Conservation (phyloP, 2,329 filamentous ascomycete species). For the Penicillium sp. region DNA sequence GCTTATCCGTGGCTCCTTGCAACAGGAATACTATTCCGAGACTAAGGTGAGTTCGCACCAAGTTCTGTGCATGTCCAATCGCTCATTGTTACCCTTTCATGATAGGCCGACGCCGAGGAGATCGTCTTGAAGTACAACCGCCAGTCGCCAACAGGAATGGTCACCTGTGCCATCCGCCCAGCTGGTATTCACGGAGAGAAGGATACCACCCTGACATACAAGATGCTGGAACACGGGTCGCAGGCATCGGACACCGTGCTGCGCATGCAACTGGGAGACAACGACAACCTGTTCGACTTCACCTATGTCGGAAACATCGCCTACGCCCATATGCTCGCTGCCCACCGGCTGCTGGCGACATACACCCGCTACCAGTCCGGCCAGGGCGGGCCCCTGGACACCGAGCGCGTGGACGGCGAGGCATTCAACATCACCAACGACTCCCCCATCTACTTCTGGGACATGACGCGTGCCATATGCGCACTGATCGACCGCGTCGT, state of each 20-base stretch:
- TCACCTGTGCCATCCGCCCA: constrained; percentile 78
- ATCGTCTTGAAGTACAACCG: constrained; percentile 76
- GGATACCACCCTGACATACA: constrained; percentile 72
- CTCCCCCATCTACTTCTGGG: constrained; percentile 85
- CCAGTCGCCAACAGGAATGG: constrained; percentile 55
- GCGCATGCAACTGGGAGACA: constrained; percentile 75
- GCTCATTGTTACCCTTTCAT: constrained; percentile 19
- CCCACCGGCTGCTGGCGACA: constrained; percentile 66
- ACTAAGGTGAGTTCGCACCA: constrained; percentile 64
- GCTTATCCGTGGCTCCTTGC: constrained; percentile 65
- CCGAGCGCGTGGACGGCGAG: constrained; percentile 77
- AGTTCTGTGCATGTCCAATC: not conserved
- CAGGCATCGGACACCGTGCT: constrained; percentile 59
- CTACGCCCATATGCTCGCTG: constrained; percentile 79
- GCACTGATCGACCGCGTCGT: constrained; percentile 47
- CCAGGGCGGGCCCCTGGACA: constrained; percentile 62
- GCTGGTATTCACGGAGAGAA: constrained; percentile 89
- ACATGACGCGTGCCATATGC: constrained; percentile 79
- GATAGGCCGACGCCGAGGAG: constrained; percentile 72
- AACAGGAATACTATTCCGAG: constrained; percentile 81
- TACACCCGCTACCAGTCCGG: constrained; percentile 43
- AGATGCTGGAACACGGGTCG: constrained; percentile 69
- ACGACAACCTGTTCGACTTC: constrained; percentile 67
- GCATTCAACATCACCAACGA: constrained; percentile 90
- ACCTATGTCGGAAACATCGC: constrained; percentile 68